phyloP scores from a whole-genome alignment of 257 asterid species.

The Agastache rugosa region DNA sequence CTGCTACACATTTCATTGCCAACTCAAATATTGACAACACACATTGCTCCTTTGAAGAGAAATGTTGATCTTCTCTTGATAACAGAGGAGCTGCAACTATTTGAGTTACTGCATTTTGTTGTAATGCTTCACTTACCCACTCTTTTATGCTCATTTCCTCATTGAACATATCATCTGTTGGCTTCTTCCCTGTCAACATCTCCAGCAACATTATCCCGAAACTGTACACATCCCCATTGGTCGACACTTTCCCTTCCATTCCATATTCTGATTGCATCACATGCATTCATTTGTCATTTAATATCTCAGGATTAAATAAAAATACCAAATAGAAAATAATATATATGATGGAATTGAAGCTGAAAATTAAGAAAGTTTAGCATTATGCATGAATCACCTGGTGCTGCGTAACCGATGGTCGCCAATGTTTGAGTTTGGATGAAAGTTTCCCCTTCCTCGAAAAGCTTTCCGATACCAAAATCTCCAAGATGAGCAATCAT shows the following conservation, averaged over 20 bases:
- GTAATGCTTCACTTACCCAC: conserved; percentile 17
- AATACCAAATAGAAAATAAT: not conserved
- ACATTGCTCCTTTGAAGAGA: not conserved
- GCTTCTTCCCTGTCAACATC: conserved; percentile 24
- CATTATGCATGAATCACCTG: conserved; percentile 29
- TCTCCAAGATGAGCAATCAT: conserved; percentile 39
- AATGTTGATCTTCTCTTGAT: conserved; percentile 5
- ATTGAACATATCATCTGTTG: conserved; percentile 1
- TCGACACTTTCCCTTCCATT: conserved; percentile 26
- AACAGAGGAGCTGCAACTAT: not conserved
- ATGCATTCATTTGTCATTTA: not conserved
- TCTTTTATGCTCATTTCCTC: conserved; percentile 15
- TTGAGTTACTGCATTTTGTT: not conserved
- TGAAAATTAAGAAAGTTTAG: no score
- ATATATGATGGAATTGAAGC: not conserved
- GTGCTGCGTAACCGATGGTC: conserved; percentile 43
- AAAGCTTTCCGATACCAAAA: conserved; percentile 39
- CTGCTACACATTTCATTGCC: conserved; percentile 2
- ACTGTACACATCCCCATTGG: conserved; percentile 7
- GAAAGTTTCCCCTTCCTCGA: conserved; percentile 34
- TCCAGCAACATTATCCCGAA: conserved; percentile 6
- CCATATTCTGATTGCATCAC: not conserved
- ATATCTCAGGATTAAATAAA: not conserved
- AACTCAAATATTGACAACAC: not conserved
- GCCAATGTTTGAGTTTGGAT: conserved; percentile 32